Evolutionary conservation across 306 rosid genomes (phyloP), one percentile per base, ranked within the genome.

Genomic region (Quercus engelmannii): DNA sequence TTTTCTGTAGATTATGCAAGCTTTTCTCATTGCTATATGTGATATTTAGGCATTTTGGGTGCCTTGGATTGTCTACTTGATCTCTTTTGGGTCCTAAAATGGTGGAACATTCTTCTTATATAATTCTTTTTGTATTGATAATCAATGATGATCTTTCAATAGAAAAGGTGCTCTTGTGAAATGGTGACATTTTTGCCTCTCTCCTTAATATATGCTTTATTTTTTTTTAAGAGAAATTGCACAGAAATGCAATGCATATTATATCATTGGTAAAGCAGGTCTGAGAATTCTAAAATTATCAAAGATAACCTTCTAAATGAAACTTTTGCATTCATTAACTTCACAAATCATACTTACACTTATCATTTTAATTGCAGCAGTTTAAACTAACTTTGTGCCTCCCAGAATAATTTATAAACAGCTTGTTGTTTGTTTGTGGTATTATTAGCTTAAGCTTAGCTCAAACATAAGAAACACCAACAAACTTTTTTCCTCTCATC

Each of bases 391-490:
- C 70, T 64, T 17, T n/a, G 30, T 23, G 14, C 26, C 52, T 49
- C 76, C 75, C 61, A 76, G 46, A 81, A 76, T 23, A 33, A 25
- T 56, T 30, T 55, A 43, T 62, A 31, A 23, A 52, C 23, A 13
- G 77, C 58, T 75, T 28, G 55, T 70, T 79, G 71, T 75, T 74
- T 25, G 76, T 59, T 74, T 54, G 62, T 51, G 18, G 59, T 79
- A 77, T 74, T 59, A 71, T 78, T 18, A 31, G 33, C 75, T 74
- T 69, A 35, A 78, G 69, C 78, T 75, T 81, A 26, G 83, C 77
- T 58, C 28, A 63, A 82, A 74, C 83, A 70, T 56, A 30, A 82
- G 41, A 59, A 74, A 69, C 73, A 63, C 64, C 74, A 75, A 19
- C 79, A 76, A 74, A 46, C 59, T 77, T 6, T 56, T 18, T 19